Evolutionary conservation across 78 protist genomes (phyloP).

Genomic region (Pigoraptor vietnamica): DNA sequence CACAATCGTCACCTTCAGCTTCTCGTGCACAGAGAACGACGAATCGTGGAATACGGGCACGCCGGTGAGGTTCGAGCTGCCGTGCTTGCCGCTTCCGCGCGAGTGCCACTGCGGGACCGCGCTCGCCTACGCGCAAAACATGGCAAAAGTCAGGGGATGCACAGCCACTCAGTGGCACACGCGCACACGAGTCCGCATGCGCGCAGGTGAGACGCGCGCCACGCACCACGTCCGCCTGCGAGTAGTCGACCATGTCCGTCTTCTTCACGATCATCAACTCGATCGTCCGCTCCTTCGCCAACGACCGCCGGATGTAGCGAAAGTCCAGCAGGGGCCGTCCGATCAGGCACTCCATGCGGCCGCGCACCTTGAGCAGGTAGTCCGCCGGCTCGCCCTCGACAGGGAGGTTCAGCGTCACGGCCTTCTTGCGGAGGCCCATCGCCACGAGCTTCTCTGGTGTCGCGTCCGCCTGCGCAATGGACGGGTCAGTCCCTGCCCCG

Average conservation of each 20-base stretch:
- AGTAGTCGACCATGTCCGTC: not conserved
- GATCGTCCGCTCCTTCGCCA: not conserved
- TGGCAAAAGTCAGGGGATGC: not conserved
- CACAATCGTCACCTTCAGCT: not conserved
- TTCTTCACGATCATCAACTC: not conserved
- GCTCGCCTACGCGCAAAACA: too few species aligned
- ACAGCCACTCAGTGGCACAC: not conserved
- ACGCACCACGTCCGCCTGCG: not conserved
- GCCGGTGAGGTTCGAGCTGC: not conserved
- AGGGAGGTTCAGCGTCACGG: not conserved
- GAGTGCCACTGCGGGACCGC: not conserved
- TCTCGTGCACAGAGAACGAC: not conserved
- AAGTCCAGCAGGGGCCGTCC: not conserved
- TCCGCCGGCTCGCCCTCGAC: not conserved
- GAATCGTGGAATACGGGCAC: not conserved
- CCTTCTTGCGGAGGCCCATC: not conserved
- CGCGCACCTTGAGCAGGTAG: not conserved
- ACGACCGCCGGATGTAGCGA: not conserved
- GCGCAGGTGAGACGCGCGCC: not conserved
- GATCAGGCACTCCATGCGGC: not conserved
- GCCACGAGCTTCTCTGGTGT: not conserved
- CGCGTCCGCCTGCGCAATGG: not conserved
- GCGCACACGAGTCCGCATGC: too few species aligned
- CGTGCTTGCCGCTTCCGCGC: not conserved
- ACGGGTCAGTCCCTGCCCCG: not conserved